phyloP scores from a whole-genome alignment of 169 alveolate genomes.

The Plasmodium fragile region DNA sequence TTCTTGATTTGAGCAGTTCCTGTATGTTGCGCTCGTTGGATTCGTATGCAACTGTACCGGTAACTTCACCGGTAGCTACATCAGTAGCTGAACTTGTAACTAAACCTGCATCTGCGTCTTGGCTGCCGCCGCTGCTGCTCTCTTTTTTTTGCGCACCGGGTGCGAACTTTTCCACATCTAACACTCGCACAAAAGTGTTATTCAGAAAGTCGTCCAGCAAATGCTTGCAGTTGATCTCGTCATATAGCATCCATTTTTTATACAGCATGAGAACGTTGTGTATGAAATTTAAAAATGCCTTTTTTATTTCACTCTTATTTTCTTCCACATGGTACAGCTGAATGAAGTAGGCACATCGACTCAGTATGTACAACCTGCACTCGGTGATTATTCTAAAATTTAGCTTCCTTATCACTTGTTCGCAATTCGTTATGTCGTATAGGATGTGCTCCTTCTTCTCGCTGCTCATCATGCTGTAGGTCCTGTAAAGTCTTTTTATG shows the following conservation, averaged over 20 bases:
- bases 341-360: constrained; percentile 34
- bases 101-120: not conserved
- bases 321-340: constrained; percentile 49
- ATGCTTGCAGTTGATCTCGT: constrained; percentile 34
- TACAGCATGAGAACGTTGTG: constrained; percentile 57
- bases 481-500: not conserved
- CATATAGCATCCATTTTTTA: constrained; percentile 49
- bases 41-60: not conserved
- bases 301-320: constrained; percentile 32
- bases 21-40: constrained; percentile 5
- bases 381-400: constrained; percentile 44
- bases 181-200: constrained; percentile 27
- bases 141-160: not conserved
- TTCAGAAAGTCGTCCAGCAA: constrained; percentile 47
- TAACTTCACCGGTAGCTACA: not conserved
- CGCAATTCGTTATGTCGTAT: constrained; percentile 34
- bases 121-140: not conserved
- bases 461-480: constrained; percentile 19
- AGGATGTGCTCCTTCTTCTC: constrained; percentile 13
- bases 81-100: not conserved
- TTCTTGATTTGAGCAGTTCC: not conserved
- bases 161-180: constrained; percentile 10
- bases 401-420: constrained; percentile 14
- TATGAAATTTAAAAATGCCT: constrained; percentile 65
- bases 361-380: constrained; percentile 64